Conservation (phyloP, 2,329 filamentous ascomycete species). For the Penicillium verrucosum region DNA sequence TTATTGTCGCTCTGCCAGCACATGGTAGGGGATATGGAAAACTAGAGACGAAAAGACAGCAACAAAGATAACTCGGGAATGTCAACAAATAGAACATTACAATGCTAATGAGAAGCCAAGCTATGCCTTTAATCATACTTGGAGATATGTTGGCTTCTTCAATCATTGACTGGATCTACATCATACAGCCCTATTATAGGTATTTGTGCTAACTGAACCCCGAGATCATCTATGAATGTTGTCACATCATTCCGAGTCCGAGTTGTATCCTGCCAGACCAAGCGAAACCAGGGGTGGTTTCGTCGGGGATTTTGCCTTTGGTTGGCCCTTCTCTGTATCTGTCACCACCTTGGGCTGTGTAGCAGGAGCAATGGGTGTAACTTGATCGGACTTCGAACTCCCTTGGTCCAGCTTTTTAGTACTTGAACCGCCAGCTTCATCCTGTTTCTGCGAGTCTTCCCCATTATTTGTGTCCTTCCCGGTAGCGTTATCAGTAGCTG, state of each 20-base stretch:
- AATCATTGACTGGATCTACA: neutral
- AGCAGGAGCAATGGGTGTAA: neutral
- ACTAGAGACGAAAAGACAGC: neutral
- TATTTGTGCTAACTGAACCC: neutral
- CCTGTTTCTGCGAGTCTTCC: conserved; percentile 9
- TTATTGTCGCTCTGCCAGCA: too few relatives aligned
- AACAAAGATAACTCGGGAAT: neutral
- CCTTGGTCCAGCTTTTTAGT: neutral
- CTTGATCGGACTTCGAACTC: neutral
- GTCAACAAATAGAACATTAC: too few relatives aligned
- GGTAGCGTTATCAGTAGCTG: conserved; percentile 23
- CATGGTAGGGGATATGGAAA: too few relatives aligned
- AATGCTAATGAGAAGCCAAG: neutral
- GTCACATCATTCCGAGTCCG: conserved; percentile 1
- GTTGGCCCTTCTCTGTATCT: neutral
- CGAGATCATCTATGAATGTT: neutral
- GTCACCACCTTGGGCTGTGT: neutral
- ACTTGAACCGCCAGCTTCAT: conserved; percentile 4
- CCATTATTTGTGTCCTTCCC: conserved; percentile 1
- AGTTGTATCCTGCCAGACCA: conserved; percentile 3
- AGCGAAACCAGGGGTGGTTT: neutral
- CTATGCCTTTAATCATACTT: neutral
- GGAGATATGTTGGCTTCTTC: neutral
- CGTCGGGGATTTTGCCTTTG: neutral
- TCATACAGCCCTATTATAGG: neutral